Evolutionary conservation across 805 yeast genomes (phyloP).

Genomic region (Ogataea trehalophila): DNA sequence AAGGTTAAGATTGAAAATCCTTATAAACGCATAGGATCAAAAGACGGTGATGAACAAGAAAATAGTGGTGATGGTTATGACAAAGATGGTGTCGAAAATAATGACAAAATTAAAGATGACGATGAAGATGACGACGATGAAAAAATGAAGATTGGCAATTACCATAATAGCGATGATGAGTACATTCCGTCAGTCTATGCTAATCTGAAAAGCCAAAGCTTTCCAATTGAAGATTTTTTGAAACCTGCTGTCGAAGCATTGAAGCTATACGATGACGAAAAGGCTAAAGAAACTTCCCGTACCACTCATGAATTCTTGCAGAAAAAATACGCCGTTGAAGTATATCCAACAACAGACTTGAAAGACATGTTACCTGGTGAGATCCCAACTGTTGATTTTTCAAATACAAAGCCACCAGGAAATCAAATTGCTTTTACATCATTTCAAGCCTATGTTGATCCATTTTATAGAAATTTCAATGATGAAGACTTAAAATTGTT

Average conservation of each 20-base stretch:
- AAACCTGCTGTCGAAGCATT: constrained; percentile 18
- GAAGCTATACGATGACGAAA: constrained; percentile 37
- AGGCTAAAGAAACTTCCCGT: constrained; percentile 61
- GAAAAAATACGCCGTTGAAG: constrained; percentile 78
- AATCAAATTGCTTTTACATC: constrained; percentile 93
- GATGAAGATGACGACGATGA: constrained; percentile 12
- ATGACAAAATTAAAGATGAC: constrained; percentile 8
- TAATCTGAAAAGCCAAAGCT: constrained; percentile 8
- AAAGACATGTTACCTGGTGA: constrained; percentile 77
- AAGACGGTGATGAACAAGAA: constrained; percentile 1
- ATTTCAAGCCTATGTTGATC: constrained; percentile 79
- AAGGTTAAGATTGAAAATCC: constrained; percentile 12
- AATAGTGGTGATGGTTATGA: constrained; percentile 8
- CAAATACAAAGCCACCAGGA: constrained; percentile 76
- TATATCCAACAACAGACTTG: constrained; percentile 80
- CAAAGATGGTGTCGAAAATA: background rate
- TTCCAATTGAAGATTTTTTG: constrained; percentile 19
- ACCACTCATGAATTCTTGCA: constrained; percentile 53
- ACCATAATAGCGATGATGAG: constrained; percentile 24
- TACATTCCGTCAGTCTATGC: constrained; percentile 42
- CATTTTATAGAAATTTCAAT: constrained; percentile 67
- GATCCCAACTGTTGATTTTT: constrained; percentile 82
- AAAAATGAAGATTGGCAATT: background rate
- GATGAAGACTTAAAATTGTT: constrained; percentile 82
- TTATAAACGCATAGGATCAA: background rate